A percentile compares a stretch with the other conserved stretches of the same genome.
Conservation (phyloP, 1,139 yeast genomes). For the Yarrowia galli region DNA sequence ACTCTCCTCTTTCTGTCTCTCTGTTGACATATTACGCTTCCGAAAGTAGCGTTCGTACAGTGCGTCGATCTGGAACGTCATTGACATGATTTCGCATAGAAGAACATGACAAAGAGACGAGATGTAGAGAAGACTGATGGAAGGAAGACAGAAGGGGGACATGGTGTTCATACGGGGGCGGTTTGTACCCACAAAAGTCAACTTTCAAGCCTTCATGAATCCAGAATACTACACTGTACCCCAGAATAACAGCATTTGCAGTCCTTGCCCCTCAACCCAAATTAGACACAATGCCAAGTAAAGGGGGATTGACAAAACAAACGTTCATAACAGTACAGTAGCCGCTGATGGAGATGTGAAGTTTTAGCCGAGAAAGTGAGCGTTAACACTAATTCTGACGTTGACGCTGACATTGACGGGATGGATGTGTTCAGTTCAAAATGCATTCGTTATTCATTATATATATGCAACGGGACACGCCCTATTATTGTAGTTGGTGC, state of each 20-base stretch:
- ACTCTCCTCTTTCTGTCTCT: neutral
- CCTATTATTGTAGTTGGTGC: neutral
- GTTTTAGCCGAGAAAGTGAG: neutral
- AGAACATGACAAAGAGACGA: neutral
- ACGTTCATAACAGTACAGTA: neutral
- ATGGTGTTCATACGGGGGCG: too few species aligned
- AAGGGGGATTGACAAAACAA: slow-evolving; percentile 7
- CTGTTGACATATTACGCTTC: slow-evolving; percentile 9
- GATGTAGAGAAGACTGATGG: neutral
- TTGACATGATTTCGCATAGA: neutral
- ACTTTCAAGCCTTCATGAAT: too few species aligned
- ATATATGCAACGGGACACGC: slow-evolving; percentile 29
- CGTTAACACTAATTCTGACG: neutral
- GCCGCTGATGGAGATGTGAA: neutral
- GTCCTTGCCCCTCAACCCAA: neutral
- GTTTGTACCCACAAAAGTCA: too few species aligned
- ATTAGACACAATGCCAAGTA: neutral
- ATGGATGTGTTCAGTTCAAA: neutral
- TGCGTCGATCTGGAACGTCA: slow-evolving; percentile 3
- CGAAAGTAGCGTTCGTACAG: neutral
- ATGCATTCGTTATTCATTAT: slow-evolving; percentile 35
- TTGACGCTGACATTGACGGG: too few species aligned
- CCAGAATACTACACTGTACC: too few species aligned
- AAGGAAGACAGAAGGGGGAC: neutral
- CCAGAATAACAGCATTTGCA: too few species aligned